Conservation (phyloP, 2,329 filamentous ascomycete genomes). For the Westerdykella sp. region DNA sequence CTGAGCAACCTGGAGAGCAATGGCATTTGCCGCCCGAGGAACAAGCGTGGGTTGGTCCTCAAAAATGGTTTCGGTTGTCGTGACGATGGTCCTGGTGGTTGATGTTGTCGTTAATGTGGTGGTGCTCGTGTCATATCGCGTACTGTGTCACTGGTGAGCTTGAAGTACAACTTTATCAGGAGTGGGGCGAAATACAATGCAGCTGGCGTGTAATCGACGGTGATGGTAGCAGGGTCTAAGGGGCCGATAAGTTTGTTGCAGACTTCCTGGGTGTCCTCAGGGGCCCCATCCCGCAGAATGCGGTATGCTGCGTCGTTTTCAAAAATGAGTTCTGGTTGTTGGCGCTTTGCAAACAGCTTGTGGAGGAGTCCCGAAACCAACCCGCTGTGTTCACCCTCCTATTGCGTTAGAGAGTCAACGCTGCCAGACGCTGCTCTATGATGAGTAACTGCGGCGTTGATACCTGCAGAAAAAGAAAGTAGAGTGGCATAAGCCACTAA, state of each 20-base stretch:
- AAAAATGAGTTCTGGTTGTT: neutral
- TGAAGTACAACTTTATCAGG: neutral
- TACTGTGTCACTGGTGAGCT: neutral
- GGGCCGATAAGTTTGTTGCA: constrained; percentile 19
- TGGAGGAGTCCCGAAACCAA: too few relatives aligned
- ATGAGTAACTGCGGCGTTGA: constrained; percentile 16
- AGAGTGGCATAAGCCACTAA: constrained; percentile 25
- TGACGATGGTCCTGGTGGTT: constrained; percentile 17
- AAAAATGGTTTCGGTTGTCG: constrained; percentile 12
- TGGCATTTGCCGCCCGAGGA: constrained; percentile 11
- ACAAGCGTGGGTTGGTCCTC: constrained; percentile 13
- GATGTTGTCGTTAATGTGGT: constrained; percentile 13
- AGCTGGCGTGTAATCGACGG: constrained; percentile 13
- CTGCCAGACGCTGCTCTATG: constrained; percentile 2
- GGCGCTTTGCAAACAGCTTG: too few relatives aligned
- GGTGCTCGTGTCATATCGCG: constrained; percentile 13
- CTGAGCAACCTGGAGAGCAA: constrained; percentile 13
- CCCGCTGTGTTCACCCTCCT: too few relatives aligned
- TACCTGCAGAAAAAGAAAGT: constrained; percentile 22
- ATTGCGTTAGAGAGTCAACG: too few relatives aligned
- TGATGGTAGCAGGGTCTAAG: constrained; percentile 14
- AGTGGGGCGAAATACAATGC: constrained; percentile 15
- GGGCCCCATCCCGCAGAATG: neutral
- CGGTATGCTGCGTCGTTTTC: neutral
- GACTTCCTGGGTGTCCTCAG: constrained; percentile 14